phyloP scores from a whole-genome alignment of 306 rosid species.

The Chamaecrista fasciculata region DNA sequence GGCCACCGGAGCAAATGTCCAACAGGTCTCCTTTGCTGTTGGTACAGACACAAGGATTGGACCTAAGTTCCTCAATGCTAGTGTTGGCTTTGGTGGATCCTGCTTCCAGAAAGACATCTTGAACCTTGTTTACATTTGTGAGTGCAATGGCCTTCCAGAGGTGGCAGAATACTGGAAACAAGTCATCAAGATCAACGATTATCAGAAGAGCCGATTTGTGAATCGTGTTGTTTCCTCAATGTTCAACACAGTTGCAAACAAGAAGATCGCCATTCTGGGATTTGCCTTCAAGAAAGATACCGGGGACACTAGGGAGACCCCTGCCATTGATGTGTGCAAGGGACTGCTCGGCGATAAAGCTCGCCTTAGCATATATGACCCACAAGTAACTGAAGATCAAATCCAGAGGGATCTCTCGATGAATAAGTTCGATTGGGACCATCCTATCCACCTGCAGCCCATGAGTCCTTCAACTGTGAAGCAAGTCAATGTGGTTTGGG shows the following conservation, averaged over 20 bases:
- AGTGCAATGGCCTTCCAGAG: slow-evolving; percentile 95
- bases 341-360: slow-evolving; percentile 86
- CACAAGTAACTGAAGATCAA: slow-evolving; percentile 83
- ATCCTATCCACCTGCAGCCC: slow-evolving; percentile 83
- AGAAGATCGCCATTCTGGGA: slow-evolving; percentile 82
- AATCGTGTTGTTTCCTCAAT: slow-evolving; percentile 88
- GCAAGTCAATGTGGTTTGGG: slow-evolving; percentile 79
- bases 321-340: slow-evolving; percentile 91
- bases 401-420: slow-evolving; percentile 82
- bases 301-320: slow-evolving; percentile 90
- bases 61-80: slow-evolving; percentile 82
- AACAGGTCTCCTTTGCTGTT: slow-evolving; percentile 78
- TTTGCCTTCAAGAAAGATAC: slow-evolving; percentile 97
- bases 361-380: slow-evolving; percentile 73
- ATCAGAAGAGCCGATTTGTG: slow-evolving; percentile 88
- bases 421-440: slow-evolving; percentile 94
- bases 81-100: slow-evolving; percentile 98
- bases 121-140: slow-evolving; percentile 89
- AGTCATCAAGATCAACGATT: slow-evolving; percentile 90
- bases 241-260: slow-evolving; percentile 86
- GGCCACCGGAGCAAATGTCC: slow-evolving; percentile 83
- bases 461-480: slow-evolving; percentile 74
- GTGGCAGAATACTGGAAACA: slow-evolving; percentile 99
- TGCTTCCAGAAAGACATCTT: slow-evolving; percentile 95
- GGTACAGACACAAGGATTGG: slow-evolving; percentile 94